Base-by-base conservation (phyloP, 768 basidiomycete genomes). In the Porpolomopsis calyptriformis region DNA sequence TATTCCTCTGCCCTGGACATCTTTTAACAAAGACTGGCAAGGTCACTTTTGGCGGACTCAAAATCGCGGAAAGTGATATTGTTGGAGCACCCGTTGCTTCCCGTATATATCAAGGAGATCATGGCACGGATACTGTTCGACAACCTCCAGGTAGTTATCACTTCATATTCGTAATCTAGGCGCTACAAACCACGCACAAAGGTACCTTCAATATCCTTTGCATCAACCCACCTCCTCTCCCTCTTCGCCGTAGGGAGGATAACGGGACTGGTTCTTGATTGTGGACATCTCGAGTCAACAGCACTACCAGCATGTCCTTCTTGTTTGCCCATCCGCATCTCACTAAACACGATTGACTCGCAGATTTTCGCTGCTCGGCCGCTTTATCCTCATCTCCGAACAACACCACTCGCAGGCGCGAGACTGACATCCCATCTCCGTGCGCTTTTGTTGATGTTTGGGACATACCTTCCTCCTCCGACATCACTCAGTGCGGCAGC, bases 171-270 rank as follows among this genome's bases (percentile, higher is more conserved):
- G 8, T 26, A 31, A 20, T 14, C 19, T 23, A 22, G 46, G 24
- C 20, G 29, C 23, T 29, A 24, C 43, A 34, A 40, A 10, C 40
- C 40, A 35, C 23, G 46, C 2, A 31, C 40, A 16, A 58, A 96
- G 91, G 85, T 96, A 23, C 94, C 92, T 5, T 91, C 89, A 5
- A 74, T 99, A 52, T 94, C 91, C 2, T 99, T 98, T 63, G 85
- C 87, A 1, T 83, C 88, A 12, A 84, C 88, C 46, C 89, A 89
- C 54, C 66, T 98, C 0, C 75, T 97, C 14, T 77, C 91, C 3
- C 68, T 98, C 11, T 71, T 96, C 49, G 81, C 91, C 2, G 78
- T 81, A 5, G 96, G 96, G 9, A 72, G 88, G 48, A 85, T 92
- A 53, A 93, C 92, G 1, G 96, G 94, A 4, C 76, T 99, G 11